These are phyloP conservation scores for Endocarpon pusillum DNA, from an alignment of 495 filamentous ascomycete species.

Conservation along the genomic window DNA sequence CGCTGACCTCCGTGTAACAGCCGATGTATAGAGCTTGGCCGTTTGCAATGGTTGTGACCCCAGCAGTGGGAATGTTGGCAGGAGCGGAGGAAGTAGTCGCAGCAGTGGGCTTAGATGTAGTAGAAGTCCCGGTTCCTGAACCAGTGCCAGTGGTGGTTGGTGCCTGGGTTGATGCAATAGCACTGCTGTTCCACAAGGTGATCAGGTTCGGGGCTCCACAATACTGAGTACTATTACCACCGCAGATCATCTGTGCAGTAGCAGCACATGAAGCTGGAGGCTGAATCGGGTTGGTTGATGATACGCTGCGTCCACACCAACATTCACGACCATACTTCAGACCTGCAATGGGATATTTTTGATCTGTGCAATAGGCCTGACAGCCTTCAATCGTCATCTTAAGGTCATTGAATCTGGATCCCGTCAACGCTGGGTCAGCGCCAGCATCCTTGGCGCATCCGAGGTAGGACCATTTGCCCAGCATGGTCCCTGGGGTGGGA, in stretches of 20 bases:
- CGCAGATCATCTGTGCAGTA: too few relatives aligned
- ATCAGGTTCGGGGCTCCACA: too few relatives aligned
- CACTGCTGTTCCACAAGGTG: constrained; percentile 21
- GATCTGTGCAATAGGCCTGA: constrained; percentile 14
- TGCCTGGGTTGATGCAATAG: constrained; percentile 3
- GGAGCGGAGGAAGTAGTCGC: constrained; percentile 5
- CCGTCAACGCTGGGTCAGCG: constrained; percentile 17
- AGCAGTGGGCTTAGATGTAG: constrained; percentile 8
- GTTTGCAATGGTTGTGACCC: constrained; percentile 5
- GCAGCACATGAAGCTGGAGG: too few relatives aligned
- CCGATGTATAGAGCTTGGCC: constrained; percentile 12
- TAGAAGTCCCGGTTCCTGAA: background rate
- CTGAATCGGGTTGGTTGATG: constrained; percentile 8
- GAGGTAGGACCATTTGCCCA: constrained; percentile 9
- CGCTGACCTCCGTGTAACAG: constrained; percentile 13
- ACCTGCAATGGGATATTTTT: constrained; percentile 16
- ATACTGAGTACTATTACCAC: too few relatives aligned
- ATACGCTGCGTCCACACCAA: constrained; percentile 18
- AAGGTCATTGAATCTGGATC: constrained; percentile 2
- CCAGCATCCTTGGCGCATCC: constrained; percentile 14
- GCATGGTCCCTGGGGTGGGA: constrained; percentile 3
- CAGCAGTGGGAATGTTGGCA: constrained; percentile 2
- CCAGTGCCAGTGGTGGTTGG: background rate
- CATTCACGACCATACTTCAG: constrained; percentile 18
- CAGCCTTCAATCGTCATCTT: constrained; percentile 23